phyloP scores from a whole-genome alignment of 2,329 filamentous ascomycete species.

The Verticillium albo-atrum region DNA sequence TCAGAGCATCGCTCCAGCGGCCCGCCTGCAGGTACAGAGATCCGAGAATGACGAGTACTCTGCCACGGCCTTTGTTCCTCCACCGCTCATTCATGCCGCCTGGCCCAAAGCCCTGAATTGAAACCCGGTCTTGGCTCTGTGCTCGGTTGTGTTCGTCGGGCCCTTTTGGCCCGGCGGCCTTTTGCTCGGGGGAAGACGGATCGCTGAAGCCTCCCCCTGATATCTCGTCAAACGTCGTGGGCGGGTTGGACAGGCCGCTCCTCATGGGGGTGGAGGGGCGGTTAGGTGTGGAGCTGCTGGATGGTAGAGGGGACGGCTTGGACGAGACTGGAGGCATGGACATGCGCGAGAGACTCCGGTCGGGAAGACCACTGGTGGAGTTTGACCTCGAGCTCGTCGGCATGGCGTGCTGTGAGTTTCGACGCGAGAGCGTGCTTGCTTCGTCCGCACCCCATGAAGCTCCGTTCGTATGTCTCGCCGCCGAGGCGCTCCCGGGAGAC shows the following conservation, averaged over 20 bases:
- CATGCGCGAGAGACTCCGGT: constrained; percentile 66
- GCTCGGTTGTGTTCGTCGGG: constrained; percentile 42
- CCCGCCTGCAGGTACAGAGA: constrained; percentile 86
- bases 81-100: constrained; percentile 71
- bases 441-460: constrained; percentile 36
- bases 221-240: constrained; percentile 45
- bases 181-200: constrained; percentile 37
- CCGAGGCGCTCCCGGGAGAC: constrained; percentile 58
- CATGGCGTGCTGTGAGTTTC: constrained; percentile 52
- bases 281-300: constrained; percentile 39
- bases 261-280: constrained; percentile 48
- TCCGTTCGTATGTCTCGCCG: constrained; percentile 34
- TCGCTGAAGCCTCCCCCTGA: constrained; percentile 27
- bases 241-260: constrained; percentile 42
- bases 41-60: constrained; percentile 74
- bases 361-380: constrained; percentile 47
- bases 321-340: constrained; percentile 71
- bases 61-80: constrained; percentile 75
- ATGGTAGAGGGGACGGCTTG: constrained; percentile 37
- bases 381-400: constrained; percentile 45
- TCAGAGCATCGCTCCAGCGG: constrained; percentile 83
- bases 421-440: constrained; percentile 32
- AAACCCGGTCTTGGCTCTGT: constrained; percentile 51
- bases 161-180: constrained; percentile 27
- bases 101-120: constrained; percentile 67